A percentile compares a stretch with the other conserved stretches of the same genome.
phyloP scores from a whole-genome alignment of 1,139 yeast species.

The Pichia sp. region DNA sequence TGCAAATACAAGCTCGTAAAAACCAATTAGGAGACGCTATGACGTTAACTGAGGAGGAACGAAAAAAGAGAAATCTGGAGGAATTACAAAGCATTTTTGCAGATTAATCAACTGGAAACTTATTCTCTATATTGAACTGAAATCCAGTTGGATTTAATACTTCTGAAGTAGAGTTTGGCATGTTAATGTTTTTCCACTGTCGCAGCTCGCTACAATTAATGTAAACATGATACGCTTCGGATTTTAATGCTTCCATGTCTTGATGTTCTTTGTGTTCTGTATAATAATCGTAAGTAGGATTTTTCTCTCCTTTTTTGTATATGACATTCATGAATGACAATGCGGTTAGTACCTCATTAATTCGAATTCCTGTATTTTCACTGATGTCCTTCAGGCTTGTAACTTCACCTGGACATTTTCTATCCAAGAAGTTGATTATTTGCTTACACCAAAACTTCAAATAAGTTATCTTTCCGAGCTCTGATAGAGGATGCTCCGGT shows the following conservation, averaged over 20 bases:
- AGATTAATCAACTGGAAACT: slow-evolving; percentile 1
- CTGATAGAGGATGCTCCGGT: slow-evolving; percentile 86
- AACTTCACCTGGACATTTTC: slow-evolving; percentile 64
- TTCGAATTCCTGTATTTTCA: slow-evolving; percentile 57
- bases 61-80: slow-evolving; percentile 67
- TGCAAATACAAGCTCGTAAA: slow-evolving; percentile 79
- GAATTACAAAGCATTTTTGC: slow-evolving; percentile 67
- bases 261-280: slow-evolving; percentile 17
- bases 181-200: slow-evolving; percentile 24
- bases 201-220: slow-evolving; percentile 21
- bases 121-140: not conserved
- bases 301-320: slow-evolving; percentile 23
- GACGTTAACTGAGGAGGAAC: slow-evolving; percentile 68
- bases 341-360: slow-evolving; percentile 60
- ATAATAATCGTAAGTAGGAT: slow-evolving; percentile 24
- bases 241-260: slow-evolving; percentile 18
- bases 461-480: slow-evolving; percentile 70
- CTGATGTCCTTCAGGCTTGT: slow-evolving; percentile 49
- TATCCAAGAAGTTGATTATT: slow-evolving; percentile 29
- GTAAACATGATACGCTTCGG: slow-evolving; percentile 18
- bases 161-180: slow-evolving; percentile 3
- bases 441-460: slow-evolving; percentile 67
- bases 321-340: slow-evolving; percentile 55
- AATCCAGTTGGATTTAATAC: not conserved
- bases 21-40: slow-evolving; percentile 81